Percentiles rank a stretch among this genome's conserved stretches.
Evolutionary conservation across 257 asterid species (phyloP).

Genomic region (Coffea canephora): DNA sequence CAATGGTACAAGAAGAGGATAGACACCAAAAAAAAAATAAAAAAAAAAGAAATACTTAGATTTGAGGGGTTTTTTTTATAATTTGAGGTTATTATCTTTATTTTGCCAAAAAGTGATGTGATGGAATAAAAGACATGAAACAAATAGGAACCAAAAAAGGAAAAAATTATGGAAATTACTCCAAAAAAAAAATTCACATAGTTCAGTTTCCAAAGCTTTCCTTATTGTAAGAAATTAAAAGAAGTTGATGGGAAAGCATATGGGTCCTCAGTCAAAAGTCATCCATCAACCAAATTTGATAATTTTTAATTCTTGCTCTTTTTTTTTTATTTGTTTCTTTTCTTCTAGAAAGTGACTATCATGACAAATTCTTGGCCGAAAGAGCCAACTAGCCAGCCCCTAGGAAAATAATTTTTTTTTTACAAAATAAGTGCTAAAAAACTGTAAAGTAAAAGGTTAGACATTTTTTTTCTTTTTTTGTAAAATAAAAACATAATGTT

Average conservation of each 20-base stretch:
- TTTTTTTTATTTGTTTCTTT: not conserved
- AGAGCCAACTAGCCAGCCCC: not conserved
- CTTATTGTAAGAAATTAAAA: no score
- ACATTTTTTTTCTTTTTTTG: no score
- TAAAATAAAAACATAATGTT: no score
- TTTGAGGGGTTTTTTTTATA: no score
- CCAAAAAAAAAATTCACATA: not conserved
- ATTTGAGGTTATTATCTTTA: no score
- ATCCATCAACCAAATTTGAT: not conserved
- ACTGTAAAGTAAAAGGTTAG: no score
- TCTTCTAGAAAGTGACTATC: slow-evolving; percentile 1
- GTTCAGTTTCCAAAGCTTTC: not conserved
- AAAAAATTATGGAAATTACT: not conserved
- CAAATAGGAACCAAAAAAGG: not conserved
- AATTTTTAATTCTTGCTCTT: not conserved
- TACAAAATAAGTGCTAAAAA: not conserved
- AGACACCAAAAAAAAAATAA: not conserved
- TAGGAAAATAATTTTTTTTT: not conserved
- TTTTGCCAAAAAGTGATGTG: not conserved
- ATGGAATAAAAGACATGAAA: not conserved
- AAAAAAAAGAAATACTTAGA: not conserved
- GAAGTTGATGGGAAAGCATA: not conserved
- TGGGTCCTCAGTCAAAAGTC: not conserved
- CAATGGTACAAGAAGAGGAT: not conserved
- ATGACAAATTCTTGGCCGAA: not conserved